These are phyloP conservation scores for Galerina marginata DNA, from an alignment of 768 basidiomycete species.

Conservation along the genomic window DNA sequence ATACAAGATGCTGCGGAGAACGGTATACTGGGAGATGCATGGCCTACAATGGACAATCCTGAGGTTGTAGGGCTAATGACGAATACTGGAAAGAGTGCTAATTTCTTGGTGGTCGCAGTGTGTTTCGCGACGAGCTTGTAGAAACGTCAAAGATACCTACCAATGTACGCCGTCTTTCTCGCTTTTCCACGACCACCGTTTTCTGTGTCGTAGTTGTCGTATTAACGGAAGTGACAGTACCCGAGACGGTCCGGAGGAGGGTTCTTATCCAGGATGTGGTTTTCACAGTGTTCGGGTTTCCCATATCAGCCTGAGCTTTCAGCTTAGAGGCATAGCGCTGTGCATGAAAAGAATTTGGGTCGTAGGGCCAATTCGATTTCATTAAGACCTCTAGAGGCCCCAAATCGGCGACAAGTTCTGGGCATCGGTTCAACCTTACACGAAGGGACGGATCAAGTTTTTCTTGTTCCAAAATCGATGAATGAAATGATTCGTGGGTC, in stretches of 20 bases:
- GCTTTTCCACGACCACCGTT: background rate
- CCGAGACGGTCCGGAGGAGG: constrained; percentile 15
- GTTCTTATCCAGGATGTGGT: constrained; percentile 14
- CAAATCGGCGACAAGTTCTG: constrained; percentile 48
- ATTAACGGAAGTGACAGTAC: background rate
- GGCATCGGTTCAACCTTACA: constrained; percentile 43
- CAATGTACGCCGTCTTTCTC: background rate
- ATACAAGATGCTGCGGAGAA: too few relatives aligned
- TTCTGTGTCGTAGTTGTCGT: too few relatives aligned
- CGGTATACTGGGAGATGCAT: too few relatives aligned
- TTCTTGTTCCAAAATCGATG: constrained; percentile 58
- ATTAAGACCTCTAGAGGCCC: constrained; percentile 59
- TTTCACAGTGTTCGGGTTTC: constrained; percentile 1
- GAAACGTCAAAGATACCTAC: background rate
- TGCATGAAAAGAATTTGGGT: constrained; percentile 29
- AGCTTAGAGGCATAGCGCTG: constrained; percentile 22
- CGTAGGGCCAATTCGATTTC: constrained; percentile 52
- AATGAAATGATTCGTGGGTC: constrained; percentile 67
- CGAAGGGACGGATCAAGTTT: constrained; percentile 38
- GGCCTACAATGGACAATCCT: too few relatives aligned
- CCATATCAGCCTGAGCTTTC: constrained; percentile 10
- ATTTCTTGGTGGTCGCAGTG: background rate
- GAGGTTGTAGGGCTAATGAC: too few relatives aligned
- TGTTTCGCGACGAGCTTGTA: background rate
- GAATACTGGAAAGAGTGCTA: background rate